A percentile compares a stretch with the other conserved stretches of the same genome.
These are phyloP conservation scores for Pouteria glomerata DNA, from an alignment of 148 eudicot species.

Conservation along the genomic window DNA sequence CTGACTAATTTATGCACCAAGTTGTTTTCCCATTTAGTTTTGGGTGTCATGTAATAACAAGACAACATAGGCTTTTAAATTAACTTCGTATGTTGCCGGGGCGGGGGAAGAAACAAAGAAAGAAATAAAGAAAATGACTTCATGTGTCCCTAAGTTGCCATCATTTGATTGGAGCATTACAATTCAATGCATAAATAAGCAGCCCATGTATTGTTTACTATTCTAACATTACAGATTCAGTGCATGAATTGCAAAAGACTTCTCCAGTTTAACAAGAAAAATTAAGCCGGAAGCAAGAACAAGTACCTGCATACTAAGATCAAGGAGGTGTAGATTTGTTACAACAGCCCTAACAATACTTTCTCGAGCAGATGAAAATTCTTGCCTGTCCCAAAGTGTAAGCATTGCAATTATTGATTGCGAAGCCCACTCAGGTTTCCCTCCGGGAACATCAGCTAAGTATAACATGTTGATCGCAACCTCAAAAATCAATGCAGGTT, in stretches of 20 bases:
- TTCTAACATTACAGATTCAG: not conserved
- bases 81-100: too few relatives aligned
- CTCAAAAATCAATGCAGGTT: conserved; percentile 90
- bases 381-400: conserved; percentile 99
- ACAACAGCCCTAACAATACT: conserved; percentile 97
- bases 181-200: not conserved
- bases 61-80: too few relatives aligned
- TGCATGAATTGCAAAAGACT: not conserved
- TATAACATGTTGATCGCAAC: conserved; percentile 92
- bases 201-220: not conserved
- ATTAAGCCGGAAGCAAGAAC: not conserved
- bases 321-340: conserved; percentile 87
- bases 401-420: conserved; percentile 79
- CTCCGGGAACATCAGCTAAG: conserved; percentile 97
- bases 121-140: too few relatives aligned
- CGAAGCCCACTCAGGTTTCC: conserved; percentile 98
- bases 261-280: not conserved
- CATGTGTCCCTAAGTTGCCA: not conserved
- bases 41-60: too few relatives aligned
- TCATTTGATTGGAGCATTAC: not conserved
- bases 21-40: too few relatives aligned
- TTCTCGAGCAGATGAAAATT: conserved; percentile 89
- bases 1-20: not conserved
- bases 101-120: too few relatives aligned
- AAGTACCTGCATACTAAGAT: conserved; percentile 94